These are phyloP conservation scores for Bauhinia variegata DNA, from an alignment of 306 rosid species.

Conservation along the genomic window DNA sequence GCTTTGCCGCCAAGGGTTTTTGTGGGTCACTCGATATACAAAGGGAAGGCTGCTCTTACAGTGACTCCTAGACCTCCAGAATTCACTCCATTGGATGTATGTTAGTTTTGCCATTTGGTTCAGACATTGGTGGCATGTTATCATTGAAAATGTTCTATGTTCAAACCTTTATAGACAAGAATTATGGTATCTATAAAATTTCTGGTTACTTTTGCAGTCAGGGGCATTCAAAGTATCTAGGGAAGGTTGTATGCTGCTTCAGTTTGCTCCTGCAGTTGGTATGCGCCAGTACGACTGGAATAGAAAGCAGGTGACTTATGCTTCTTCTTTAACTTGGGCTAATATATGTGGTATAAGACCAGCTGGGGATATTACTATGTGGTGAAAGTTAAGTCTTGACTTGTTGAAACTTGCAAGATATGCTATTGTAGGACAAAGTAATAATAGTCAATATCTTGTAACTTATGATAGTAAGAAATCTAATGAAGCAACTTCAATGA, in stretches of 20 bases:
- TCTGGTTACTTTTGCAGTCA: constrained; percentile 57
- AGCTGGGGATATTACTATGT: neutral
- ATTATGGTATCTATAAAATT: neutral
- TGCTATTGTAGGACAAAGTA: neutral
- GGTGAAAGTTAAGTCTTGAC: neutral
- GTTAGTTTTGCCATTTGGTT: constrained; percentile 33
- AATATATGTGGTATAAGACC: too few species aligned
- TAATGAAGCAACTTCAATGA: neutral
- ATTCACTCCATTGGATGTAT: constrained; percentile 71
- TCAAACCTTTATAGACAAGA: neutral
- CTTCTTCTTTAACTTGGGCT: neutral
- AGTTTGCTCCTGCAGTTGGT: constrained; percentile 87
- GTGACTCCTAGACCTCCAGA: constrained; percentile 86
- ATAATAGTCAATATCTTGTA: neutral
- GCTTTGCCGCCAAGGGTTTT: constrained; percentile 70
- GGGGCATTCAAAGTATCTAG: constrained; percentile 84
- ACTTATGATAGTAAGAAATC: neutral
- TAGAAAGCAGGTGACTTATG: constrained; percentile 73
- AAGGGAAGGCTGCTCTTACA: constrained; percentile 94
- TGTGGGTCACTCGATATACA: constrained; percentile 92
- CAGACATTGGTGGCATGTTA: neutral
- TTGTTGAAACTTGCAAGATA: neutral
- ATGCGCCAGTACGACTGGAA: constrained; percentile 83
- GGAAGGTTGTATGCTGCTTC: constrained; percentile 89
- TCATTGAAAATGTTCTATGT: constrained; percentile 1